Evolutionary conservation across 495 filamentous ascomycete species (phyloP).

Genomic region (Xylaria palmicola): DNA sequence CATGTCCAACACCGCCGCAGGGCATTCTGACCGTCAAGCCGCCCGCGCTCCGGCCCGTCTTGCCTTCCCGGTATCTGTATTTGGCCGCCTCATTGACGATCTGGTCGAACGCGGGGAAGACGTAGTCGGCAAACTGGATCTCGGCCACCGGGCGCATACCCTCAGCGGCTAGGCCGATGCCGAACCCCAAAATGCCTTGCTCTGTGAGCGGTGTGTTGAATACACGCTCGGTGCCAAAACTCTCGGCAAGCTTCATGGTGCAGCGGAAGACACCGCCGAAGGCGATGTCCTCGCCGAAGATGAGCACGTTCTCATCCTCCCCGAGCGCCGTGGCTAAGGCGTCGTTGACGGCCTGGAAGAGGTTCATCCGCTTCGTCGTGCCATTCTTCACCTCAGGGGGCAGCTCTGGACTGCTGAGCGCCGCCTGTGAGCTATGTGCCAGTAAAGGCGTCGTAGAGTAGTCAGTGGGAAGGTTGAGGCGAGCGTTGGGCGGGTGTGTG

Average conservation of each 20-base stretch:
- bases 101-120: conserved; percentile 96
- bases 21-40: conserved; percentile 94
- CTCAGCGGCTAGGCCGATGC: conserved; percentile 82
- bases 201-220: conserved; percentile 97
- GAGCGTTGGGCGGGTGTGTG: conserved; percentile 51
- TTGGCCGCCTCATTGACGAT: conserved; percentile 97
- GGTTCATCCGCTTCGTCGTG: conserved; percentile 80
- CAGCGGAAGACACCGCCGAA: conserved; percentile 97
- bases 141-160: conserved; percentile 94
- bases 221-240: conserved; percentile 83
- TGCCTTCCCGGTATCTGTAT: conserved; percentile 81
- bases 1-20: conserved; percentile 91
- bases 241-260: conserved; percentile 82
- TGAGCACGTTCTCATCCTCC: conserved; percentile 77
- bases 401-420: conserved; percentile 66
- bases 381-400: conserved; percentile 61
- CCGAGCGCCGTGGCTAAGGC: conserved; percentile 80
- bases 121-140: conserved; percentile 98
- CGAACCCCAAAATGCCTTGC: conserved; percentile 94
- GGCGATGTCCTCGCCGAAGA: conserved; percentile 96
- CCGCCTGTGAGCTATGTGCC: conserved; percentile 69
- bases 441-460: conserved; percentile 80
- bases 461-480: conserved; percentile 84
- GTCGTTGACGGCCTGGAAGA: conserved; percentile 90
- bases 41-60: conserved; percentile 64